These are phyloP conservation scores for Podospora fimiseda DNA, from an alignment of 495 filamentous ascomycete genomes.

Conservation along the genomic window DNA sequence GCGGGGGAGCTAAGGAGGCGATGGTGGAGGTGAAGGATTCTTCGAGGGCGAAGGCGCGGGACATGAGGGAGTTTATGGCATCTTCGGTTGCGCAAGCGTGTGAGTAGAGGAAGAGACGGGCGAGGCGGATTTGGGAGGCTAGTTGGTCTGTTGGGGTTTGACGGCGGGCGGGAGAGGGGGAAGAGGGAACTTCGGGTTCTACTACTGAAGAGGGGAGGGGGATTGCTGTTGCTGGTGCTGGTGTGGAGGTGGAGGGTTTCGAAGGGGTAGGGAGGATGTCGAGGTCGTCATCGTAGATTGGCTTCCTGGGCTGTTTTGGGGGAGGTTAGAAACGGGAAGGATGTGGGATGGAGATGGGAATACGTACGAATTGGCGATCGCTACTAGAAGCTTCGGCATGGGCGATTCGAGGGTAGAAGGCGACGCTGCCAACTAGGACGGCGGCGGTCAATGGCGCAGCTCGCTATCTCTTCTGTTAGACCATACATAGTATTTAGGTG, in stretches of 20 bases:
- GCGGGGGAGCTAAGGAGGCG: conserved; percentile 75
- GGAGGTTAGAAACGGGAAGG: background rate
- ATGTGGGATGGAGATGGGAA: background rate
- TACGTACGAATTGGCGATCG: conserved; percentile 30
- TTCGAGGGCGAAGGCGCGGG: conserved; percentile 70
- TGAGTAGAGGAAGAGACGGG: conserved; percentile 72
- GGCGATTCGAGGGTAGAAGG: conserved; percentile 40
- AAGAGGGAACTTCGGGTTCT: conserved; percentile 33
- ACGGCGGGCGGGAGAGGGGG: conserved; percentile 33
- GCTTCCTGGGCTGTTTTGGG: conserved; percentile 55
- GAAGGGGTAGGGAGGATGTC: conserved; percentile 35
- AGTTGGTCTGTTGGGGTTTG: conserved; percentile 82
- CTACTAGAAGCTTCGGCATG: conserved; percentile 37
- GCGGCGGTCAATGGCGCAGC: conserved; percentile 44
- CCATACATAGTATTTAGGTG: no score
- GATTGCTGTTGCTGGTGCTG: conserved; percentile 22
- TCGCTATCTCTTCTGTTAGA: no score
- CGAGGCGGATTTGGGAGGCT: conserved; percentile 70
- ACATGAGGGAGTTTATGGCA: conserved; percentile 67
- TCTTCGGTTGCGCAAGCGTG: conserved; percentile 68
- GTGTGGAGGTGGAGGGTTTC: conserved; percentile 17
- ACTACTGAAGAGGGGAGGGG: conserved; percentile 21
- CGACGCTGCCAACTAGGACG: conserved; percentile 38
- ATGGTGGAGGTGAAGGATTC: conserved; percentile 78
- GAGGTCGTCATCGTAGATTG: conserved; percentile 83